Base-by-base conservation (phyloP, 2,329 filamentous ascomycete species). In the Ustilaginoidea virens region DNA sequence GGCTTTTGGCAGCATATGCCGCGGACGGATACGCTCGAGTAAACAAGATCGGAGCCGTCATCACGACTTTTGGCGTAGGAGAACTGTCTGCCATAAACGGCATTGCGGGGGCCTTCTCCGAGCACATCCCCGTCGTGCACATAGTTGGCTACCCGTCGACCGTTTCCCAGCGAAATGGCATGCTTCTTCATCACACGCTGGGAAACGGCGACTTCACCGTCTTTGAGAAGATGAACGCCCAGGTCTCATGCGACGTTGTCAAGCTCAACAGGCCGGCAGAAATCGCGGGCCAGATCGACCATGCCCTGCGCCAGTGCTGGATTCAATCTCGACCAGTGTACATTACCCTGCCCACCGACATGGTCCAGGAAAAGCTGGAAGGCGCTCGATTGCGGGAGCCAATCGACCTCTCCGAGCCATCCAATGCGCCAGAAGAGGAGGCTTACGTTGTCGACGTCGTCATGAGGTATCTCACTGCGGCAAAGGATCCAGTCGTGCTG, bases 401-500 rank as follows among this genome's bases (percentile, higher is more conserved):
- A 0, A 71, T 93, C 34, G 69, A 85, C 44, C 56, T 87, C 2
- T 50, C 58, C 1, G 66, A 72, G 32, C 68, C 72, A 2, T 36
- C 49, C 12, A 90, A 87, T 43, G 69, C 86, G 15, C 44, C 58
- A 1, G 79, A 76, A 36, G 72, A 69, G 34, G 83, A 92, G 51
- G 66, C 82, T 36, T 85, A 86, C 35, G 80, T 87, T n/a, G 79
- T 92, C 7, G 71, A 81, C 21, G 73, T 83, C 11, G 67, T 92
- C 8, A 57, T 86, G 33, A 75, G 74, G 48, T 77, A 75, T 42
- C 66, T 92, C 17, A 67, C 76, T 29, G 66, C 62, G 0, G 81
- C 83, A 8, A 73, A 80, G 51, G 72, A 70, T 32, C 83, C 85
- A 3, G 60, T 90, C 22, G 70, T 93, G 21, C 60, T 93, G 5